Percentiles rank a stretch among this genome's conserved stretches.
Conservation (phyloP, 257 asterid genomes). For the Mentha longifolia region DNA sequence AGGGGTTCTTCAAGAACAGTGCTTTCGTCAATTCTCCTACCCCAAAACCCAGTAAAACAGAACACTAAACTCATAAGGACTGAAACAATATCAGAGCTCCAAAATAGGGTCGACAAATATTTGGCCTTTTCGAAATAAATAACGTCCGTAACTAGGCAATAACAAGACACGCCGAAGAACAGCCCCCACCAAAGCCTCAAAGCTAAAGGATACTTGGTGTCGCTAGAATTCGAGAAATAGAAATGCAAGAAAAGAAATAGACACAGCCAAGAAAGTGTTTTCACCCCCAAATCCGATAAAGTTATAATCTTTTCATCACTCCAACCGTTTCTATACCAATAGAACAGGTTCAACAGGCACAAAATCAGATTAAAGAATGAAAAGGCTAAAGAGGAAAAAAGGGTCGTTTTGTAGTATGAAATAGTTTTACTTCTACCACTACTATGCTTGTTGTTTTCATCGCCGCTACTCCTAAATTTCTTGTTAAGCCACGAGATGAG, state of each 20-base stretch:
- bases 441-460: constrained; percentile 36
- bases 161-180: constrained; percentile 62
- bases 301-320: constrained; percentile 69
- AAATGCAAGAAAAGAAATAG: constrained; percentile 54
- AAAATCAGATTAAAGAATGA: constrained; percentile 55
- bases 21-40: constrained; percentile 41
- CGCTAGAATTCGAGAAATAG: constrained; percentile 45
- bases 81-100: constrained; percentile 69
- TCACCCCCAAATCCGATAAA: constrained; percentile 56
- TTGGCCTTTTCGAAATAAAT: constrained; percentile 50
- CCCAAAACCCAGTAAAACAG: constrained; percentile 56
- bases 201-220: constrained; percentile 56
- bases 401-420: constrained; percentile 42
- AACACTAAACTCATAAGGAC: constrained; percentile 51
- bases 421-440: constrained; percentile 29
- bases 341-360: constrained; percentile 57
- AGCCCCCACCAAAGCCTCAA: constrained; percentile 79
- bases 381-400: constrained; percentile 51
- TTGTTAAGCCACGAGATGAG: constrained; percentile 46
- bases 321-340: constrained; percentile 80
- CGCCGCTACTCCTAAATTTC: constrained; percentile 31
- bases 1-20: constrained; percentile 63
- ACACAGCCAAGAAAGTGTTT: constrained; percentile 66
- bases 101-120: constrained; percentile 49
- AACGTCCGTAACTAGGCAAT: constrained; percentile 65